Conservation (phyloP, 1,139 yeast genomes). For the Geotrichum candidum region DNA sequence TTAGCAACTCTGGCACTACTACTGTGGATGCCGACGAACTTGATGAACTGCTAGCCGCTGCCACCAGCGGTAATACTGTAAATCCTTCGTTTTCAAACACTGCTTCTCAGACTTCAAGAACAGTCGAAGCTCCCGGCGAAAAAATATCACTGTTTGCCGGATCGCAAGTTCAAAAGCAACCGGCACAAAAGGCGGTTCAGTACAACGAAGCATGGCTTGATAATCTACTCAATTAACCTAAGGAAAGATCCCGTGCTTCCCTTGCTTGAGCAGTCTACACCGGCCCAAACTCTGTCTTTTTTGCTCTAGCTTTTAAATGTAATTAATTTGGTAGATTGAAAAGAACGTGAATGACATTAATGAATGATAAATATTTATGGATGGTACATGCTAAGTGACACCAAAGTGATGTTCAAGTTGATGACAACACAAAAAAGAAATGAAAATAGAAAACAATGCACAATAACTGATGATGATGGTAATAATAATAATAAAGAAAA, state of each 20-base stretch:
- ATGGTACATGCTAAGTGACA: not conserved
- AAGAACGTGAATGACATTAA: not conserved
- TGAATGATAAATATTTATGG: not conserved
- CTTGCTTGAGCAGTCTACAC: not conserved
- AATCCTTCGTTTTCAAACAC: not conserved
- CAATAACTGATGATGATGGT: not conserved
- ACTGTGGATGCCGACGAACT: not conserved
- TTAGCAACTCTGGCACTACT: not conserved
- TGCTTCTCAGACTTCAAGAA: not conserved
- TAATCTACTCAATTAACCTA: slow-evolving; percentile 5
- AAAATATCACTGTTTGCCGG: slow-evolving; percentile 8
- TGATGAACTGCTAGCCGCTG: not conserved
- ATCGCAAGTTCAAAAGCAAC: not conserved
- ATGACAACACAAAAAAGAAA: too few relatives aligned
- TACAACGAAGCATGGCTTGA: slow-evolving; percentile 15
- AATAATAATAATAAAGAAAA: too few relatives aligned
- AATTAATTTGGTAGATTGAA: too few relatives aligned
- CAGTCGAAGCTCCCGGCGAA: not conserved
- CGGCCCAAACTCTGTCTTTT: too few relatives aligned
- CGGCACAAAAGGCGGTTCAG: not conserved
- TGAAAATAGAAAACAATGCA: too few relatives aligned
- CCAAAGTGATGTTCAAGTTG: too few relatives aligned
- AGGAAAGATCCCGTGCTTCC: not conserved
- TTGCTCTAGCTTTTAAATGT: too few relatives aligned
- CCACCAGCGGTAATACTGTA: not conserved